Conservation (phyloP, 495 filamentous ascomycete species). For the Aspergillus hancockii region DNA sequence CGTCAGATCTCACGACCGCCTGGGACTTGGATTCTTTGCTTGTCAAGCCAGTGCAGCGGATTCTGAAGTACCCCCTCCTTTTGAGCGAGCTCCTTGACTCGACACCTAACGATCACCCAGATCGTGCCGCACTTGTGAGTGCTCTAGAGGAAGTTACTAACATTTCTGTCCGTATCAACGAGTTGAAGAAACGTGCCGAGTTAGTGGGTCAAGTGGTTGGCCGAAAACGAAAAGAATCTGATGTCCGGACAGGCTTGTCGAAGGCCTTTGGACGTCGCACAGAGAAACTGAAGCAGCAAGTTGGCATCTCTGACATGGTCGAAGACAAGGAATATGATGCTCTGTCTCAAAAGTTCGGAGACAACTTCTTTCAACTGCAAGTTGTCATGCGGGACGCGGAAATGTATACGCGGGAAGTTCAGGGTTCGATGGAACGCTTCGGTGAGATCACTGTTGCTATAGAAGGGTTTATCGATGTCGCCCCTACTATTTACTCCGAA, state of each 20-base stretch:
- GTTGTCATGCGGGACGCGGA: conserved; percentile 89
- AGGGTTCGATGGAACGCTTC: conserved; percentile 71
- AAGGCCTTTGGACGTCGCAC: conserved; percentile 86
- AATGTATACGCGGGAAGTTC: conserved; percentile 73
- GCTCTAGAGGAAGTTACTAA: conserved; percentile 66
- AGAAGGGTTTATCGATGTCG: conserved; percentile 62
- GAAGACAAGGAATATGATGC: conserved; percentile 80
- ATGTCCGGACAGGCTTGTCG: conserved; percentile 77
- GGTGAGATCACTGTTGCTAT: conserved; percentile 69
- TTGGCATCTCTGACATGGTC: conserved; percentile 62
- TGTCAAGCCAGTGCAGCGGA: conserved; percentile 91
- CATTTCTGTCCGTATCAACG: conserved; percentile 83
- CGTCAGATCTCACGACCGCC: conserved; percentile 82
- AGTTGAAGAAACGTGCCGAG: conserved; percentile 86
- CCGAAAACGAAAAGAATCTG: conserved; percentile 86
- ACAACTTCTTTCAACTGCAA: conserved; percentile 85
- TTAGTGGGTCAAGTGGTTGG: conserved; percentile 84
- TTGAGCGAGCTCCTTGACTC: conserved; percentile 73
- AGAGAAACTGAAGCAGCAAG: conserved; percentile 72
- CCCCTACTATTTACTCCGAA: conserved; percentile 68
- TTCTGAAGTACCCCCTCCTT: conserved; percentile 88
- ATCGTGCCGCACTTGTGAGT: conserved; percentile 63
- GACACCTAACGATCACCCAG: conserved; percentile 81
- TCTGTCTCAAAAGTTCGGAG: conserved; percentile 75
- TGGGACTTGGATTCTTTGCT: conserved; percentile 94